Conservation (phyloP, 1,139 yeast genomes). For the Hyphopichia pseudoburtonii region DNA sequence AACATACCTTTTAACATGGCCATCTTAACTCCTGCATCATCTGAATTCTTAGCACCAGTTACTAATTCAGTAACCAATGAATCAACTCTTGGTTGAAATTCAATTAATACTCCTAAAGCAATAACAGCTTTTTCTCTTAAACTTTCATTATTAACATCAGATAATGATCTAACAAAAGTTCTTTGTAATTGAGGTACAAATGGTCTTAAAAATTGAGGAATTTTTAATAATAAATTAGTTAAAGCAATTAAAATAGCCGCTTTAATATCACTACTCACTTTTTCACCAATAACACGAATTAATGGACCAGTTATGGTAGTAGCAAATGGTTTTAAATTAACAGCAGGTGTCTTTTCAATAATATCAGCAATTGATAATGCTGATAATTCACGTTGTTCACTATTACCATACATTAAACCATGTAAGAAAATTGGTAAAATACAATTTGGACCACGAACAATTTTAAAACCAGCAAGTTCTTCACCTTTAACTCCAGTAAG, state of each 20-base stretch:
- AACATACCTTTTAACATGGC: constrained; percentile 85
- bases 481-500: constrained; percentile 64
- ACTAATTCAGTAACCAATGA: constrained; percentile 85
- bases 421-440: constrained; percentile 89
- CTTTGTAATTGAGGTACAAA: constrained; percentile 97
- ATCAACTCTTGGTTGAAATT: constrained; percentile 91
- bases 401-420: constrained; percentile 91
- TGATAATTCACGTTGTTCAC: constrained; percentile 79
- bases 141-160: constrained; percentile 71
- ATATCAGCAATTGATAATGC: constrained; percentile 90
- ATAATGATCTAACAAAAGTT: constrained; percentile 88
- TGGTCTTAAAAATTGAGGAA: constrained; percentile 91
- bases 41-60: constrained; percentile 64
- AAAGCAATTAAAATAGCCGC: constrained; percentile 87
- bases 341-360: constrained; percentile 82
- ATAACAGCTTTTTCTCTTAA: constrained; percentile 85
- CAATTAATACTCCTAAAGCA: constrained; percentile 84
- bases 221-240: constrained; percentile 72
- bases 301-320: constrained; percentile 96
- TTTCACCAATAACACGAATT: constrained; percentile 96
- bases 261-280: constrained; percentile 86
- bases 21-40: constrained; percentile 65
- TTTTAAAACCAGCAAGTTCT: constrained; percentile 71
- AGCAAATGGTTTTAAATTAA: constrained; percentile 79
- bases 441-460: constrained; percentile 87